Conservation (phyloP, 352 stramenopile genomes). For the Phytophthora citrophthora region DNA sequence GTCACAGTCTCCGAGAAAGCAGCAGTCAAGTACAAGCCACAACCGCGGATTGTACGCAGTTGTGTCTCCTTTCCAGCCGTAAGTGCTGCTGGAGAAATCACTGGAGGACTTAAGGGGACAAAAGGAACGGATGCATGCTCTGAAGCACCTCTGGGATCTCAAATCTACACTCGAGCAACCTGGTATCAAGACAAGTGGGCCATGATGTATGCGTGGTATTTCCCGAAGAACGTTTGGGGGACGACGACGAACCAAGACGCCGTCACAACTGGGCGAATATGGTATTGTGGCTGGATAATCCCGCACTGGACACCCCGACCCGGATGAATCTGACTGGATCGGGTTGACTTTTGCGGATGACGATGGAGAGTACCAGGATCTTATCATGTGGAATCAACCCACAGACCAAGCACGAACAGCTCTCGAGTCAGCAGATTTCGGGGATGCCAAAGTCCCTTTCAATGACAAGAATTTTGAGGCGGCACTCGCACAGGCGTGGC, state of each 20-base stretch:
- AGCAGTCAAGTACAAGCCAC: conserved; percentile 11
- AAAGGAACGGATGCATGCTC: background rate
- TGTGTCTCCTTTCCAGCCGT: conserved; percentile 3
- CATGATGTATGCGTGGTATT: conserved; percentile 6
- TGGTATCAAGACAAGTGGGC: conserved; percentile 9
- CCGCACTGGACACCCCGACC: background rate
- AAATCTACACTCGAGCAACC: conserved; percentile 13
- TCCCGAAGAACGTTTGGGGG: background rate
- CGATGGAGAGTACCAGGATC: conserved; percentile 2
- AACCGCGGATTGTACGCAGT: background rate
- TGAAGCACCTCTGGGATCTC: conserved; percentile 3
- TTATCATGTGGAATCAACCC: conserved; percentile 2
- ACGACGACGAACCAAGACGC: background rate
- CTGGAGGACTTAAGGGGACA: background rate
- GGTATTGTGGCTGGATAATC: background rate
- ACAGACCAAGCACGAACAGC: background rate
- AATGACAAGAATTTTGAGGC: background rate
- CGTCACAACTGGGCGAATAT: background rate
- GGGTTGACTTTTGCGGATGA: background rate
- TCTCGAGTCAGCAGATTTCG: background rate
- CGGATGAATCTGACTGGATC: background rate
- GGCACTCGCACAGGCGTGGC: background rate
- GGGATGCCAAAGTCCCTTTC: background rate
- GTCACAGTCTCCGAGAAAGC: conserved; percentile 9
- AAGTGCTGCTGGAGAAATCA: conserved; percentile 8